Percentiles rank a stretch among this genome's conserved stretches.
These are phyloP conservation scores for Fomitopsis pinicola DNA, from an alignment of 1,284 basidiomycete species.

Conservation along the genomic window DNA sequence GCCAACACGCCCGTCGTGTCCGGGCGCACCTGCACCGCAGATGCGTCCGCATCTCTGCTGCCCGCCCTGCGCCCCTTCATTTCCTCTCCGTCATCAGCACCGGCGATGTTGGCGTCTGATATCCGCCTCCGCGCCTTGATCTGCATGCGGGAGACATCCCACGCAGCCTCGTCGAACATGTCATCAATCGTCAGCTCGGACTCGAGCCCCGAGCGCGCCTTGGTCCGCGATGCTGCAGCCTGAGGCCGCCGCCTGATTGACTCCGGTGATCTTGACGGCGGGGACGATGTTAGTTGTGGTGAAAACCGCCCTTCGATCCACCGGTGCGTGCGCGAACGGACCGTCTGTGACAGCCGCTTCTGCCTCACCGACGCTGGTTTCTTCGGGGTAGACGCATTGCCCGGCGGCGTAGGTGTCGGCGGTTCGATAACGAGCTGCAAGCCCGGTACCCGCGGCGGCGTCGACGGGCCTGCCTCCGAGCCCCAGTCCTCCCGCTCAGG, in stretches of 20 bases:
- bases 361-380: constrained; percentile 25
- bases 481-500: background rate
- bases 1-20: constrained; percentile 12
- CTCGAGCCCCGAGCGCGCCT: constrained; percentile 10
- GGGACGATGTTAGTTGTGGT: constrained; percentile 3
- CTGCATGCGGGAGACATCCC: constrained; percentile 16
- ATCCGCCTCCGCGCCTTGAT: constrained; percentile 5
- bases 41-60: constrained; percentile 4
- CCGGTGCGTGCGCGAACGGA: constrained; percentile 45
- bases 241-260: constrained; percentile 1
- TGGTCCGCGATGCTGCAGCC: constrained; percentile 4
- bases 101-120: background rate
- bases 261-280: constrained; percentile 5
- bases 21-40: constrained; percentile 9
- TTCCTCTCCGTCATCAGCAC: background rate
- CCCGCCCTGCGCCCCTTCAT: background rate
- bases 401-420: constrained; percentile 17
- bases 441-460: constrained; percentile 11
- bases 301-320: constrained; percentile 52
- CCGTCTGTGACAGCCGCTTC: constrained; percentile 47
- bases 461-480: constrained; percentile 10
- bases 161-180: constrained; percentile 22
- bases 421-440: constrained; percentile 18
- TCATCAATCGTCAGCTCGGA: constrained; percentile 19
- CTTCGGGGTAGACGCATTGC: constrained; percentile 8